Evolutionary conservation across 257 asterid species (phyloP).

Genomic region (Solanum chaucha): DNA sequence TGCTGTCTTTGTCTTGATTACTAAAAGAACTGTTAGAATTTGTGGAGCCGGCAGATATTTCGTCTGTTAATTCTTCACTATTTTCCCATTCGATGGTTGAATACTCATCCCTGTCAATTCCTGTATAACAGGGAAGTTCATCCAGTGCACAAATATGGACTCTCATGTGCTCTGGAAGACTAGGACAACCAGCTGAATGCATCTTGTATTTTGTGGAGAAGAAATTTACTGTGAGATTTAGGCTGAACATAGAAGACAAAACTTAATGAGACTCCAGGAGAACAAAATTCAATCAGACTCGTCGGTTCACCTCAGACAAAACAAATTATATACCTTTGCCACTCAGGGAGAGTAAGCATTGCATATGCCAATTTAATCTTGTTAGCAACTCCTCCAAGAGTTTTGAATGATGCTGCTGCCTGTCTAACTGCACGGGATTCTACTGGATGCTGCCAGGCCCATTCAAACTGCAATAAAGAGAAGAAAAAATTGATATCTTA

Average conservation of each 20-base stretch:
- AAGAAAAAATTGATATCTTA: neutral
- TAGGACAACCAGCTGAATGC: conserved; percentile 45
- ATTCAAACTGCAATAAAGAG: conserved; percentile 61
- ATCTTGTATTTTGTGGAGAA: conserved; percentile 80
- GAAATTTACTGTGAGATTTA: conserved; percentile 68
- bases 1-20: neutral
- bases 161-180: conserved; percentile 42
- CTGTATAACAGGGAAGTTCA: conserved; percentile 69
- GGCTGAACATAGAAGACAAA: conserved; percentile 26
- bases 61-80: conserved; percentile 5
- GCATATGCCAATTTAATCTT: conserved; percentile 77
- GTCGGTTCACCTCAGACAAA: neutral
- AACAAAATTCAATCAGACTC: neutral
- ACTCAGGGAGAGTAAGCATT: conserved; percentile 78
- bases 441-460: conserved; percentile 98
- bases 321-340: conserved; percentile 53
- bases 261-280: neutral
- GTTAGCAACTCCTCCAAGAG: conserved; percentile 70
- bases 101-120: neutral
- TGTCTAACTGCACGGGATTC: conserved; percentile 78
- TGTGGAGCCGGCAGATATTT: neutral
- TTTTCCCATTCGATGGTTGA: conserved; percentile 11
- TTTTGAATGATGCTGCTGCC: conserved; percentile 61
- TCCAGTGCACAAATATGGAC: conserved; percentile 54
- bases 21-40: neutral